phyloP scores from a whole-genome alignment of 306 rosid genomes.

The Sechiopsis laciniata region DNA sequence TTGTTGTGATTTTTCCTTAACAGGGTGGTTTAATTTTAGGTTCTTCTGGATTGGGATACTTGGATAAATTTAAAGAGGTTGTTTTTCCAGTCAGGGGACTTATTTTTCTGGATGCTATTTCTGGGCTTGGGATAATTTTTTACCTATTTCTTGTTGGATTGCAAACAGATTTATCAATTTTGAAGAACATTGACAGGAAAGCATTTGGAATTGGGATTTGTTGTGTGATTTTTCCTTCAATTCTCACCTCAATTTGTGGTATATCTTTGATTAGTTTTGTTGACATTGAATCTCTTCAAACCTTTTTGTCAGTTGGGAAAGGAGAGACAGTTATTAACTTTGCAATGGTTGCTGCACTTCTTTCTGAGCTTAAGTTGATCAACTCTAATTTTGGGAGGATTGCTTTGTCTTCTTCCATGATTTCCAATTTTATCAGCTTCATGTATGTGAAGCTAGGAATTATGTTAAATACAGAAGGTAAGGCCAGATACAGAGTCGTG shows the following conservation, averaged over 20 bases:
- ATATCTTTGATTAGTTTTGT: not conserved
- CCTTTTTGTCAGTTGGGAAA: slow-evolving; percentile 12
- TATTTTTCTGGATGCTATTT: slow-evolving; percentile 26
- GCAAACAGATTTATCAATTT: slow-evolving; percentile 25
- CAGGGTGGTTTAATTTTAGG: slow-evolving; percentile 39
- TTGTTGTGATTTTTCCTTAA: not conserved
- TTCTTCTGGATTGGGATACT: slow-evolving; percentile 27
- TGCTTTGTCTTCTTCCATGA: slow-evolving; percentile 27
- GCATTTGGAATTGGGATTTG: slow-evolving; percentile 24
- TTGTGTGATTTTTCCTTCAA: slow-evolving; percentile 12
- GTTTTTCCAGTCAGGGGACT: slow-evolving; percentile 33
- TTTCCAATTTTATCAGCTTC: slow-evolving; percentile 7
- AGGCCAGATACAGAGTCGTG: not conserved
- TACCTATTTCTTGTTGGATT: slow-evolving; percentile 35
- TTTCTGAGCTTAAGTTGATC: slow-evolving; percentile 27
- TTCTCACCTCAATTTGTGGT: not conserved
- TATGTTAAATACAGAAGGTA: not conserved
- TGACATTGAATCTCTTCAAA: not conserved
- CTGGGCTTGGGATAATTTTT: slow-evolving; percentile 26
- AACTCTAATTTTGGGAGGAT: slow-evolving; percentile 33
- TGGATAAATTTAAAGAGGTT: not conserved
- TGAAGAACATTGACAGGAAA: slow-evolving; percentile 20
- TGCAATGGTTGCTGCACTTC: slow-evolving; percentile 26
- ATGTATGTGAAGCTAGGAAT: not conserved
- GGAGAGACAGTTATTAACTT: slow-evolving; percentile 23